These are phyloP conservation scores for Tieghemostelium lacteum DNA, from an alignment of 78 protist species.

Conservation along the genomic window DNA sequence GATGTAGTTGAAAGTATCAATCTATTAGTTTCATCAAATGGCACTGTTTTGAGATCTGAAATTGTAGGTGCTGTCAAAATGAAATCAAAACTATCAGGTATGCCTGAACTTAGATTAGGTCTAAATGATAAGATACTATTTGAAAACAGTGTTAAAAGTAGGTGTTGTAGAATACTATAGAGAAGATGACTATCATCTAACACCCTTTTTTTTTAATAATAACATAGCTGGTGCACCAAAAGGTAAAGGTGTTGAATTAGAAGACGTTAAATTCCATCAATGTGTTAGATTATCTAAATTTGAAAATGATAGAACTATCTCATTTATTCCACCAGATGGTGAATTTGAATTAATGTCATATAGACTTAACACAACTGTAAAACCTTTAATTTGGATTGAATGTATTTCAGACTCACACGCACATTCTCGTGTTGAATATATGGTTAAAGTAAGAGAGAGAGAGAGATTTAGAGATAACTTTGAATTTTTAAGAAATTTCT, in stretches of 20 bases:
- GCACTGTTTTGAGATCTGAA: constrained; percentile 93
- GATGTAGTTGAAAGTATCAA: constrained; percentile 97
- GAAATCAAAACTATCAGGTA: constrained; percentile 95
- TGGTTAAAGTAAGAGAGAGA: too few species aligned
- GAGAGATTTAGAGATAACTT: too few species aligned
- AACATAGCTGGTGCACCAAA: constrained; percentile 70
- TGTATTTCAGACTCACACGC: constrained; percentile 91
- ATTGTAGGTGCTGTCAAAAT: constrained; percentile 96
- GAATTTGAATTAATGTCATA: constrained; percentile 99
- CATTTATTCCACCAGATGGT: constrained; percentile 99
- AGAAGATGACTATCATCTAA: background rate
- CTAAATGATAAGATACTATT: constrained; percentile 96
- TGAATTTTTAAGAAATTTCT: too few species aligned
- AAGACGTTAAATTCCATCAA: constrained; percentile 99
- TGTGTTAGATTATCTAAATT: constrained; percentile 97
- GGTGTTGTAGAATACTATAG: background rate
- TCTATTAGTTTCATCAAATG: constrained; percentile 88
- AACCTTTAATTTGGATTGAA: constrained; percentile 97
- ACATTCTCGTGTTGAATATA: constrained; percentile 92
- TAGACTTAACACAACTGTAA: constrained; percentile 92
- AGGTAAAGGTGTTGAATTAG: constrained; percentile 97
- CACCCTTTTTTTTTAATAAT: background rate
- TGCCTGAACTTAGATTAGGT: constrained; percentile 99
- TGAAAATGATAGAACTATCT: constrained; percentile 97
- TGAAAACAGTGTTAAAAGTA: constrained; percentile 86